phyloP scores from a whole-genome alignment of 257 asterid genomes.

The Petunia axillaris region DNA sequence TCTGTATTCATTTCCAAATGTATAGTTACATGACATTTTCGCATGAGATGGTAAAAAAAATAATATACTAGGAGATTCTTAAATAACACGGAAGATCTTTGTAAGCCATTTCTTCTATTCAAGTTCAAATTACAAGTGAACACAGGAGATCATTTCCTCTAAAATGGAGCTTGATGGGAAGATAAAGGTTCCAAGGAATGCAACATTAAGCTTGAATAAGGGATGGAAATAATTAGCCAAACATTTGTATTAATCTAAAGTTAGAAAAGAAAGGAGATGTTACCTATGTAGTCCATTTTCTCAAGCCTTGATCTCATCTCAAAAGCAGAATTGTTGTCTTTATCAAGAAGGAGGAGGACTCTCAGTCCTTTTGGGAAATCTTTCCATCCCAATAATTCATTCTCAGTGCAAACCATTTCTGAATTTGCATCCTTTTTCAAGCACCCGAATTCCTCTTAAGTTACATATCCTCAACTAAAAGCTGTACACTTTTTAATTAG shows the following conservation, averaged over 20 bases:
- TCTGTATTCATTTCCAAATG: too few relatives aligned
- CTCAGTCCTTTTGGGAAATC: constrained; percentile 60
- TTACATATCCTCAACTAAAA: background rate
- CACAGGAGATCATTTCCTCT: too few relatives aligned
- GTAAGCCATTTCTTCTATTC: too few relatives aligned
- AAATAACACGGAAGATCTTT: too few relatives aligned
- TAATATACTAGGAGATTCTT: too few relatives aligned
- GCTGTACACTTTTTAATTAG: background rate
- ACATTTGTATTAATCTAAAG: too few relatives aligned
- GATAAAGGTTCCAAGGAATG: background rate
- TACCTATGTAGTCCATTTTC: constrained; percentile 52
- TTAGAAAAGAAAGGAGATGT: background rate
- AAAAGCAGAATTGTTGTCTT: constrained; percentile 34
- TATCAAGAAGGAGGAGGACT: constrained; percentile 52
- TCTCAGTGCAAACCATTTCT: constrained; percentile 56
- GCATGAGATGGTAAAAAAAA: too few relatives aligned
- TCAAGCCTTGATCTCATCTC: constrained; percentile 48
- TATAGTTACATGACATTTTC: too few relatives aligned
- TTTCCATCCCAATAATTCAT: constrained; percentile 50
- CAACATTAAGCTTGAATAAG: background rate
- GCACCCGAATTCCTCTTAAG: constrained; percentile 24
- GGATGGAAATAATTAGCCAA: background rate
- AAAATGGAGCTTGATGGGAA: background rate
- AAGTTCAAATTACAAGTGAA: too few relatives aligned
- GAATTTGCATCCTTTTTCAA: constrained; percentile 49